These are phyloP conservation scores for Skeletonema tropicum DNA, from an alignment of 108 stramenopile species.

Conservation along the genomic window DNA sequence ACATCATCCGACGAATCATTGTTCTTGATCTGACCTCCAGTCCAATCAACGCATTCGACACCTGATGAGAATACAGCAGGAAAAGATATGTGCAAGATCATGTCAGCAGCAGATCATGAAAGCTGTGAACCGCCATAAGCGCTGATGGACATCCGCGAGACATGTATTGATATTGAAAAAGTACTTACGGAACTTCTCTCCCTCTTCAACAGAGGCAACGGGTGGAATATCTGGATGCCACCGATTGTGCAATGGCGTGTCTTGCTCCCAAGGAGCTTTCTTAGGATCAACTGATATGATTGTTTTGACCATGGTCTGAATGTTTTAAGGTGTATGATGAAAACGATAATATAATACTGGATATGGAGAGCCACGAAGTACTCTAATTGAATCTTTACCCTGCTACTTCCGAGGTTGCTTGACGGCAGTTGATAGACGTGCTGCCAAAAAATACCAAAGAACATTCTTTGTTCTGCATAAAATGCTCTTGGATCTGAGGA, in stretches of 20 bases:
- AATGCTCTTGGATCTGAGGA: too few species aligned
- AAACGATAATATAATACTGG: too few species aligned
- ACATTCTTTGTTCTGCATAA: neutral
- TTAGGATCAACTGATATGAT: conserved; percentile 66
- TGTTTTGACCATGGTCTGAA: conserved; percentile 44
- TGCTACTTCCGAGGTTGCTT: too few species aligned
- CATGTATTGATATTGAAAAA: neutral
- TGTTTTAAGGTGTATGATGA: too few species aligned
- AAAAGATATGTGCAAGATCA: neutral
- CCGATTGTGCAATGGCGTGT: conserved; percentile 68
- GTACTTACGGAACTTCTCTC: conserved; percentile 58
- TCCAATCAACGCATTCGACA: conserved; percentile 76
- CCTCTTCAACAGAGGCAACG: conserved; percentile 59
- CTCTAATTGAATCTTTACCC: too few species aligned
- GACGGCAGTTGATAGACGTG: too few species aligned
- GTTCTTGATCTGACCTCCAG: conserved; percentile 73
- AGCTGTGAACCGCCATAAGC: neutral
- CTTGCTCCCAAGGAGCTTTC: conserved; percentile 65
- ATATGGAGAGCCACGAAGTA: too few species aligned
- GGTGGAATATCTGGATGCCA: conserved; percentile 78
- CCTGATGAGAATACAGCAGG: neutral
- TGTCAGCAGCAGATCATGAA: neutral
- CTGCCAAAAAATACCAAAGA: too few species aligned
- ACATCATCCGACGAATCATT: conserved; percentile 67
- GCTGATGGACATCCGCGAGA: neutral